A percentile compares a stretch with the other conserved stretches of the same genome.
Conservation (phyloP, 2,329 filamentous ascomycete species). For the Pyrenophora teres region DNA sequence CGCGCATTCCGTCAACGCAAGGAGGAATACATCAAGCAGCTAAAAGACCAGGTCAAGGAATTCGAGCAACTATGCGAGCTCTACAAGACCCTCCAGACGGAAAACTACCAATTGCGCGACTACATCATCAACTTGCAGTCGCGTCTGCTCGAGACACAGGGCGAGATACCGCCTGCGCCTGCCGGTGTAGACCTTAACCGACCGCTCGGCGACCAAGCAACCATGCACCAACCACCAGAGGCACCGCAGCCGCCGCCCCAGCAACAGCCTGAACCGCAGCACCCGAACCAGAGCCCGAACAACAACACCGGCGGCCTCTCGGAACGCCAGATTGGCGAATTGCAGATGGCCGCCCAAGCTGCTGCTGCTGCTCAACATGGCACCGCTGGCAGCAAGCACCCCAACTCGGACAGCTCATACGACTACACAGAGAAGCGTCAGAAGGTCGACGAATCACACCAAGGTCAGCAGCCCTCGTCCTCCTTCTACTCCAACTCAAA, state of each 20-base stretch:
- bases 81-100: constrained; percentile 79
- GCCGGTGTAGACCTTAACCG: constrained; percentile 74
- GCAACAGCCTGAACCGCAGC: constrained; percentile 28
- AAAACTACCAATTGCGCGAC: constrained; percentile 89
- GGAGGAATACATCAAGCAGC: constrained; percentile 96
- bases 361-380: constrained; percentile 43
- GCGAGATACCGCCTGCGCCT: constrained; percentile 83
- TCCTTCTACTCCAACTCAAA: constrained; percentile 30
- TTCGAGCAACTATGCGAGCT: constrained; percentile 74
- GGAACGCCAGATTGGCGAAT: constrained; percentile 41
- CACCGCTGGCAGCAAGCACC: constrained; percentile 40
- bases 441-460: constrained; percentile 39
- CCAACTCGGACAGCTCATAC: constrained; percentile 38
- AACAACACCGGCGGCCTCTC: constrained; percentile 44
- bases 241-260: constrained; percentile 27
- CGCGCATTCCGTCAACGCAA: constrained; percentile 96
- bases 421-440: constrained; percentile 45
- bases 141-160: constrained; percentile 78
- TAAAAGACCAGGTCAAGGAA: constrained; percentile 91
- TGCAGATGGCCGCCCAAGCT: constrained; percentile 46
- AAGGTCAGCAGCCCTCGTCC: constrained; percentile 41
- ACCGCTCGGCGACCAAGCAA: constrained; percentile 49
- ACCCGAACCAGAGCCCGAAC: constrained; percentile 26
- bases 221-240: constrained; percentile 26
- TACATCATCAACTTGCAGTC: constrained; percentile 92